A percentile compares a stretch with the other conserved stretches of the same genome.
These are phyloP conservation scores for Neofusicoccum parvum DNA, from an alignment of 2,329 filamentous ascomycete species.

Conservation along the genomic window DNA sequence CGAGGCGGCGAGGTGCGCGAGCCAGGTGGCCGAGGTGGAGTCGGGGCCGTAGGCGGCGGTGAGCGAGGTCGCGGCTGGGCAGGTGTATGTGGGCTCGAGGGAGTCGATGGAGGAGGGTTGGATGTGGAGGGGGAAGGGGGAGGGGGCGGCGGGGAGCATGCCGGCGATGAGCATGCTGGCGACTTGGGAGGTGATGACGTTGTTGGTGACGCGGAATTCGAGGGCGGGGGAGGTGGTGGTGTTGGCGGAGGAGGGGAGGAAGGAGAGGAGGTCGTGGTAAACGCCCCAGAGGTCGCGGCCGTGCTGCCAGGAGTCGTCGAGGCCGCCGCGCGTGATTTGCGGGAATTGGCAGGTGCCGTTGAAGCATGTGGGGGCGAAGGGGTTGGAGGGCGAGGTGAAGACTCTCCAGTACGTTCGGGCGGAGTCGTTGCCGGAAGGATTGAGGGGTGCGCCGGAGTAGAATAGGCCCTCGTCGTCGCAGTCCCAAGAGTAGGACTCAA, in stretches of 20 bases:
- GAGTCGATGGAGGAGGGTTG: slow-evolving; percentile 65
- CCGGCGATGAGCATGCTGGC: slow-evolving; percentile 73
- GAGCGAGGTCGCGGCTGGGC: slow-evolving; percentile 53
- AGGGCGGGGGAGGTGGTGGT: slow-evolving; percentile 45
- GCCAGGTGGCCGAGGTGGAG: slow-evolving; percentile 57
- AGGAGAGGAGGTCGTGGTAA: slow-evolving; percentile 69
- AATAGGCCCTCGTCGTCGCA: slow-evolving; percentile 72
- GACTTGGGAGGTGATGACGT: slow-evolving; percentile 80
- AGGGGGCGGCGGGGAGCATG: slow-evolving; percentile 58
- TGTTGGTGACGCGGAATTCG: slow-evolving; percentile 75
- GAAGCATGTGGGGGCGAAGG: slow-evolving; percentile 67
- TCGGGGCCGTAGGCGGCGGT: slow-evolving; percentile 50
- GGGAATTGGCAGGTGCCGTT: slow-evolving; percentile 78
- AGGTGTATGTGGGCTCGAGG: slow-evolving; percentile 73
- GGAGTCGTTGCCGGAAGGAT: slow-evolving; percentile 48
- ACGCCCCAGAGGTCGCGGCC: slow-evolving; percentile 76
- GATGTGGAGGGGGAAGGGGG: slow-evolving; percentile 44
- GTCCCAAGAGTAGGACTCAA: slow-evolving; percentile 72
- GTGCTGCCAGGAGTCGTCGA: slow-evolving; percentile 75
- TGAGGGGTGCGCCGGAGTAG: slow-evolving; percentile 65
- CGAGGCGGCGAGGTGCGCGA: slow-evolving; percentile 62
- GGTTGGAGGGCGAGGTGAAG: slow-evolving; percentile 64
- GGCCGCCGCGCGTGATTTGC: slow-evolving; percentile 71
- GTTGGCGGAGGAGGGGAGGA: slow-evolving; percentile 54
- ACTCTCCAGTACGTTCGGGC: slow-evolving; percentile 67